Evolutionary conservation across 495 filamentous ascomycete genomes (phyloP).

Genomic region (Penicillium lagena): DNA sequence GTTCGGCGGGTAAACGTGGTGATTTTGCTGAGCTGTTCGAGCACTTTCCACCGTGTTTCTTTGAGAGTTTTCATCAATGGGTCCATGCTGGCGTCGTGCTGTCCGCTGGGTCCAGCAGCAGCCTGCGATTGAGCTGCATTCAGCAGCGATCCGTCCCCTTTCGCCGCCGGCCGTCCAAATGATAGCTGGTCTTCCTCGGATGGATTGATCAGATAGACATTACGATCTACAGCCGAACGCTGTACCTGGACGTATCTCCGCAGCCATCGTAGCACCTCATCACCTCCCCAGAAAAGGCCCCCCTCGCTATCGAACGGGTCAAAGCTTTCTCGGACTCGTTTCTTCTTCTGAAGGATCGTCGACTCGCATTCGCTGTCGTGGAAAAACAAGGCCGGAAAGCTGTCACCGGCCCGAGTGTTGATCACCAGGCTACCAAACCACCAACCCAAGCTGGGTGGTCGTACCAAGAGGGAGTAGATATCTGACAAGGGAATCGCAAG

Average conservation of each 20-base stretch:
- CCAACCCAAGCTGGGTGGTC: slow-evolving; percentile 92
- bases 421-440: slow-evolving; percentile 96
- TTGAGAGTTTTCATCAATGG: slow-evolving; percentile 92
- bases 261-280: slow-evolving; percentile 91
- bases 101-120: slow-evolving; percentile 21
- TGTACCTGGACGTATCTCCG: slow-evolving; percentile 76
- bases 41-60: slow-evolving; percentile 89
- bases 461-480: slow-evolving; percentile 83
- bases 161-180: slow-evolving; percentile 54
- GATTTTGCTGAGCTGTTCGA: slow-evolving; percentile 93
- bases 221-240: slow-evolving; percentile 74
- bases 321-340: slow-evolving; percentile 71
- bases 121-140: slow-evolving; percentile 26
- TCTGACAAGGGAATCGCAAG: slow-evolving; percentile 88
- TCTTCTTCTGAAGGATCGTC: slow-evolving; percentile 90
- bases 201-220: slow-evolving; percentile 86
- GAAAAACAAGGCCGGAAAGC: slow-evolving; percentile 93
- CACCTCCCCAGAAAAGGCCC: slow-evolving; percentile 92
- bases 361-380: slow-evolving; percentile 95
- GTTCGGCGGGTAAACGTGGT: slow-evolving; percentile 91
- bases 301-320: slow-evolving; percentile 84
- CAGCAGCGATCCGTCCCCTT: slow-evolving; percentile 22
- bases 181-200: slow-evolving; percentile 72
- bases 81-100: slow-evolving; percentile 79
- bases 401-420: slow-evolving; percentile 82